Evolutionary conservation across 768 basidiomycete species (phyloP).

Genomic region (Kwoniella shandongensis): DNA sequence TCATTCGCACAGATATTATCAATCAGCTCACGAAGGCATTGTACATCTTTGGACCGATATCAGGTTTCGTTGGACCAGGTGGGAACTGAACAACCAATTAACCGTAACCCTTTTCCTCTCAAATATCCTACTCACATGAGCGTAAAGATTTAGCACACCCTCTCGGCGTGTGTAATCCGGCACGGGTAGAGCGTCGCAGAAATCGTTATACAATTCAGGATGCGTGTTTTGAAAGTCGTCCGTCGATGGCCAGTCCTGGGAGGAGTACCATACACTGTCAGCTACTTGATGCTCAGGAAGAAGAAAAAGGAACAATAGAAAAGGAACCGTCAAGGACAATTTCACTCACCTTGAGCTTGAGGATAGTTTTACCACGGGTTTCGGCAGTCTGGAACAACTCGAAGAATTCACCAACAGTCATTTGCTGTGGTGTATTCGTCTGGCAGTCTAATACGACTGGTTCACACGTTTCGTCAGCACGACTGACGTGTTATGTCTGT

Average conservation of each 20-base stretch:
- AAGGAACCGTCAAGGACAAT: background rate
- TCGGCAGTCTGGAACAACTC: slow-evolving; percentile 68
- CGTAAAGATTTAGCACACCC: slow-evolving; percentile 81
- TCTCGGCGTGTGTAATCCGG: slow-evolving; percentile 89
- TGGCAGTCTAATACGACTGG: slow-evolving; percentile 82
- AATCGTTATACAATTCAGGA: slow-evolving; percentile 83
- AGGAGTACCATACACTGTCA: background rate
- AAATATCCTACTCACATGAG: slow-evolving; percentile 65
- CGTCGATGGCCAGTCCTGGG: slow-evolving; percentile 87
- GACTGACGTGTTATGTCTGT: background rate
- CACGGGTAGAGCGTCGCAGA: slow-evolving; percentile 75
- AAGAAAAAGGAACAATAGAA: background rate
- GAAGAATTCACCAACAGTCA: slow-evolving; percentile 78
- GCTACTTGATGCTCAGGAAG: too few species aligned
- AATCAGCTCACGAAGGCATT: slow-evolving; percentile 65
- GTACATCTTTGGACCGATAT: slow-evolving; percentile 85
- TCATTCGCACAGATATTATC: background rate
- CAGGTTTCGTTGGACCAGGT: slow-evolving; percentile 32
- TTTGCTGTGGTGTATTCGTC: slow-evolving; percentile 63
- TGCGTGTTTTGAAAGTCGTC: slow-evolving; percentile 79
- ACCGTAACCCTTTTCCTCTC: slow-evolving; percentile 65
- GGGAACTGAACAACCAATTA: slow-evolving; percentile 46
- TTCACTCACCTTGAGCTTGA: slow-evolving; percentile 70
- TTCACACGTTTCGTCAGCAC: slow-evolving; percentile 53
- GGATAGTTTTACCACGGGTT: slow-evolving; percentile 56